A percentile compares a stretch with the other conserved stretches of the same genome.
phyloP scores from a whole-genome alignment of 805 yeast genomes.

The Wickerhamomyces rabaulensis region DNA sequence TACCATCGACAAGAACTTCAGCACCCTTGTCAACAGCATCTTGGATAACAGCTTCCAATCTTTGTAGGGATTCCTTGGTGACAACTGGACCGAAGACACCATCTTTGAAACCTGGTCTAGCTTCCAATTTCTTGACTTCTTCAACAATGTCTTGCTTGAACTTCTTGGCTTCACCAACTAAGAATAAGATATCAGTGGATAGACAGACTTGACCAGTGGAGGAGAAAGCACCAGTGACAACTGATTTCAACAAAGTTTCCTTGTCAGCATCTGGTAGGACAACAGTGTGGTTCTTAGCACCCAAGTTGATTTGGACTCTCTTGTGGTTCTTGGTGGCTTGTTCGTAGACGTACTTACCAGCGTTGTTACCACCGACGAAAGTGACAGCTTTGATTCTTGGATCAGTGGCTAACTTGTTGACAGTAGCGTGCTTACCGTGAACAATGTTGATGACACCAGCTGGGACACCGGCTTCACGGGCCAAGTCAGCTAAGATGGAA shows the following conservation, averaged over 20 bases:
- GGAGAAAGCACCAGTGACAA: slow-evolving; percentile 74
- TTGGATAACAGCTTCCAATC: slow-evolving; percentile 51
- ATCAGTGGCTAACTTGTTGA: slow-evolving; percentile 63
- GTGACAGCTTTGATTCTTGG: slow-evolving; percentile 73
- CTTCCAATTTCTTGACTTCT: slow-evolving; percentile 51
- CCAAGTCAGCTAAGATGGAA: slow-evolving; percentile 65
- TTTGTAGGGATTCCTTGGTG: slow-evolving; percentile 49
- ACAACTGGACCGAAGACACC: slow-evolving; percentile 72
- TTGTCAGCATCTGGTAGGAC: slow-evolving; percentile 71
- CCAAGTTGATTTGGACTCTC: slow-evolving; percentile 73
- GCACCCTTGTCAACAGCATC: slow-evolving; percentile 62
- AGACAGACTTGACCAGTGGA: slow-evolving; percentile 85
- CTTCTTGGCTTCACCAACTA: slow-evolving; percentile 58
- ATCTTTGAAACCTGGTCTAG: slow-evolving; percentile 62
- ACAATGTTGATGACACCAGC: slow-evolving; percentile 67
- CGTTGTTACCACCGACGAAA: slow-evolving; percentile 75
- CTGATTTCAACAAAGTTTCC: slow-evolving; percentile 54
- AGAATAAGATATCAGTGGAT: slow-evolving; percentile 69
- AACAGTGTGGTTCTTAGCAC: slow-evolving; percentile 75
- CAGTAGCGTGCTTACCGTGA: slow-evolving; percentile 71
- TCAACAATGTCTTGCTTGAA: slow-evolving; percentile 59
- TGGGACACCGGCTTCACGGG: slow-evolving; percentile 70
- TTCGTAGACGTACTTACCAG: slow-evolving; percentile 68
- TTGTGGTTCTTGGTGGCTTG: slow-evolving; percentile 64
- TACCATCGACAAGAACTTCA: slow-evolving; percentile 56